Evolutionary conservation across 345 rosid species (phyloP), one percentile per base, ranked within the genome.

Genomic region (Acer campestre): DNA sequence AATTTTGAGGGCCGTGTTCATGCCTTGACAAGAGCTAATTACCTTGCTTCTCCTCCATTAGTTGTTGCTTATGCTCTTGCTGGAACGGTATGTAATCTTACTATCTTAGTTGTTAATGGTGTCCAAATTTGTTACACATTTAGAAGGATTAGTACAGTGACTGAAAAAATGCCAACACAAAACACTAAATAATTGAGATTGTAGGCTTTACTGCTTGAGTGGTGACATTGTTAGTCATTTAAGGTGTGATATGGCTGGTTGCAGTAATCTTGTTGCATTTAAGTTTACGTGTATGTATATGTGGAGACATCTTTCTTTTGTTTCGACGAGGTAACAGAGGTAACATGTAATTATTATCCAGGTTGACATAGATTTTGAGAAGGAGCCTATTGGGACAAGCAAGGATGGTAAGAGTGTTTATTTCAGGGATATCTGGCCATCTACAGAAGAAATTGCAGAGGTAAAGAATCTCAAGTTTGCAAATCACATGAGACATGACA

Each of bases 1-100:
- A 96, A 96, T 79, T 96, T 96, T 83, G 99, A 96, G 83, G 99
- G 99, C 3, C 94, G 99, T 78, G 99, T 96, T 80, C 99, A 96
- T 80, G 82, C 99, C 18, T 84, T 96, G 88, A 96, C 99, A 49
- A 90, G 99, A 86, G 99, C 99, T 25, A 96, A 96, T 87, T 96
- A 92, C 82, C 99, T 96, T 77, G 99, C 99, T 82, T 96, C 99
- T 18, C 99, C 99, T 64, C 99, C 98, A 61, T 80, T 96, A 75
- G 99, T 96, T 70, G 98, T 96, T 72, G 99, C 98, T 67, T 96
- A 96, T 89, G 98, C 99, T 71, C 95, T 96, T 77, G 98, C 99
- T 85, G 98, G 98, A 86, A 96, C 98, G 83, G 99, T 96, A 92
- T 44, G 61, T 70, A 77, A 59, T 61, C 53, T 74, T 71, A 23